phyloP scores from a whole-genome alignment of 2,329 filamentous ascomycete genomes.

The Apiospora saccharicola region DNA sequence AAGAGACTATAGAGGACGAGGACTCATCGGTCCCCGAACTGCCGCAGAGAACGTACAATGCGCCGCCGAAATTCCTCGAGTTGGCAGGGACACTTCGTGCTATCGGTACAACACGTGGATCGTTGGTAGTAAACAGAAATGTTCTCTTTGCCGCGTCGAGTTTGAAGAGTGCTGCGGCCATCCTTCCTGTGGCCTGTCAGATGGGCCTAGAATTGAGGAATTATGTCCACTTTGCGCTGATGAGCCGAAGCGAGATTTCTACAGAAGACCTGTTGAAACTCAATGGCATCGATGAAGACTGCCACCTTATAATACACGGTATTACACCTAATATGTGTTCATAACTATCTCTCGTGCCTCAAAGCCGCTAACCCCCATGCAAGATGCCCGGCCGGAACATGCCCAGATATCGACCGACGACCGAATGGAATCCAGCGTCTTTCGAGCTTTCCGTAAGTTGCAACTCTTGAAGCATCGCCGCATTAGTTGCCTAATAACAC shows the following conservation, averaged over 20 bases:
- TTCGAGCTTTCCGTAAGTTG: conserved; percentile 67
- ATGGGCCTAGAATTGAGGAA: conserved; percentile 77
- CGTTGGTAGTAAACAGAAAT: conserved; percentile 65
- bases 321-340: conserved; percentile 30
- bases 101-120: conserved; percentile 62
- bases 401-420: conserved; percentile 71
- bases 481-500: conserved; percentile 30
- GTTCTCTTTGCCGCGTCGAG: conserved; percentile 82
- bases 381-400: conserved; percentile 81
- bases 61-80: conserved; percentile 71
- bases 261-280: conserved; percentile 74
- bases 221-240: conserved; percentile 81
- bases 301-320: conserved; percentile 70
- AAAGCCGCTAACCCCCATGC: conserved; percentile 31
- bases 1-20: neutral
- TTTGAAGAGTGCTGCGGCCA: conserved; percentile 72
- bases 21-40: conserved; percentile 11
- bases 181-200: conserved; percentile 85
- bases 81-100: conserved; percentile 70
- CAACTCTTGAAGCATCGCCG: neutral
- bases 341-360: neutral
- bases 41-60: conserved; percentile 64
- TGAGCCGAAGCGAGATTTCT: conserved; percentile 75
- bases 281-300: conserved; percentile 79
- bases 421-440: conserved; percentile 71